Evolutionary conservation across 108 stramenopile species (phyloP).

Genomic region (Conticribra weissflogii): DNA sequence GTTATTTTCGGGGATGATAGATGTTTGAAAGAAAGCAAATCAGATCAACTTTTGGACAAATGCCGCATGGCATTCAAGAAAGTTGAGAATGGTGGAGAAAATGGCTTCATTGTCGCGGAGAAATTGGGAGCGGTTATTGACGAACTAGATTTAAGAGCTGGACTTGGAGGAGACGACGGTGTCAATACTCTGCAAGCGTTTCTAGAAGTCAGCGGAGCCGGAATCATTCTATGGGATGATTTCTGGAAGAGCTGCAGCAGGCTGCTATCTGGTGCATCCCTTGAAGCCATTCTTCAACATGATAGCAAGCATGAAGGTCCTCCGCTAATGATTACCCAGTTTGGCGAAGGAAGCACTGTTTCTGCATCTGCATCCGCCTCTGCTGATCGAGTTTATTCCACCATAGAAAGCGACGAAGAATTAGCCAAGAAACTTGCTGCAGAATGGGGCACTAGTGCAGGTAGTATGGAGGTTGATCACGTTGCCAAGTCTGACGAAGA

Average conservation of each 20-base stretch:
- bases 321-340: slow-evolving; percentile 32
- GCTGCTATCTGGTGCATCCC: slow-evolving; percentile 64
- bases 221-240: slow-evolving; percentile 85
- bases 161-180: slow-evolving; percentile 51
- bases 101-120: slow-evolving; percentile 67
- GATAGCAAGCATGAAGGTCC: slow-evolving; percentile 1
- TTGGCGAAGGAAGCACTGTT: slow-evolving; percentile 8
- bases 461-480: slow-evolving; percentile 1
- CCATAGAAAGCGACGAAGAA: slow-evolving; percentile 56
- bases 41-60: slow-evolving; percentile 70
- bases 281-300: slow-evolving; percentile 54
- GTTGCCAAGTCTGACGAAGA: slow-evolving; percentile 54
- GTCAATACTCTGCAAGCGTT: slow-evolving; percentile 60
- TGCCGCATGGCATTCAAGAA: slow-evolving; percentile 80
- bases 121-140: slow-evolving; percentile 57
- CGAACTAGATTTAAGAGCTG: slow-evolving; percentile 48
- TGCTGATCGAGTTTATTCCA: too few relatives aligned
- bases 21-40: slow-evolving; percentile 64
- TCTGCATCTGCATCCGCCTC: not conserved
- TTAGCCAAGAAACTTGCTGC: slow-evolving; percentile 55
- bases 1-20: slow-evolving; percentile 79
- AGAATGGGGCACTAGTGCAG: slow-evolving; percentile 52
- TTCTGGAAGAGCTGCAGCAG: slow-evolving; percentile 70
- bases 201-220: slow-evolving; percentile 68
- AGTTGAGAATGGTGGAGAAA: slow-evolving; percentile 69